phyloP scores from a whole-genome alignment of 345 rosid species.

The Aquilaria malaccensis region DNA sequence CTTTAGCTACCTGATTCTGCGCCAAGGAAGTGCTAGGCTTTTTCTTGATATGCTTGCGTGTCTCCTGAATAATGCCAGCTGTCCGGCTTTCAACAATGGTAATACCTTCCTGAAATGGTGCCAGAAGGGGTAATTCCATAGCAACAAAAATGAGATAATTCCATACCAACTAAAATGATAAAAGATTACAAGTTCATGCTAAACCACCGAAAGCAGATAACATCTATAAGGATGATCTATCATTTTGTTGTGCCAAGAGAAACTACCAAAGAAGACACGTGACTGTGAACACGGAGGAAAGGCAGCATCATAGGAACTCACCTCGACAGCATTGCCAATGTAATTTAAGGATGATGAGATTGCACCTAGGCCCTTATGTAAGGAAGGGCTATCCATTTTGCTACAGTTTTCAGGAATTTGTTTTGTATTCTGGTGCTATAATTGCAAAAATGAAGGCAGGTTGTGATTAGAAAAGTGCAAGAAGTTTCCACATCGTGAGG shows the following conservation, averaged over 20 bases:
- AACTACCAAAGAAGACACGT: no score
- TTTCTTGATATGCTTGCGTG: conserved; percentile 67
- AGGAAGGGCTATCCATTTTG: conserved; percentile 46
- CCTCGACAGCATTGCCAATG: conserved; percentile 83
- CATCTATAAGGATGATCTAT: neutral
- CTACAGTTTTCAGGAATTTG: conserved; percentile 20
- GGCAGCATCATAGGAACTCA: conserved; percentile 16
- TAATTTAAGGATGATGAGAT: conserved; percentile 68
- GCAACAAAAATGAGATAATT: neutral
- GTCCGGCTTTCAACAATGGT: conserved; percentile 74
- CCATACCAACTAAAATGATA: neutral
- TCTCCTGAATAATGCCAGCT: conserved; percentile 80
- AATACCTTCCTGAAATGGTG: conserved; percentile 63
- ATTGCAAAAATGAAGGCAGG: neutral
- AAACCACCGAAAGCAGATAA: neutral
- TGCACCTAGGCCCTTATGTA: conserved; percentile 59
- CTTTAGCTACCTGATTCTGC: conserved; percentile 31
- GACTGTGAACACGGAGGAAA: neutral
- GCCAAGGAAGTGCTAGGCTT: conserved; percentile 35
- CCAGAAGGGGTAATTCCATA: conserved; percentile 1
- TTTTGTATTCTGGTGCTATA: conserved; percentile 27
- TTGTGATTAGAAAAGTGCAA: neutral
- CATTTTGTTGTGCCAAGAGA: neutral
- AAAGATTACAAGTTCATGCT: neutral
- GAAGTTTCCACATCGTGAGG: neutral